Percentiles rank a stretch among this genome's conserved stretches.
phyloP scores from a whole-genome alignment of 2,329 filamentous ascomycete genomes.

The Phialocephala sp. region DNA sequence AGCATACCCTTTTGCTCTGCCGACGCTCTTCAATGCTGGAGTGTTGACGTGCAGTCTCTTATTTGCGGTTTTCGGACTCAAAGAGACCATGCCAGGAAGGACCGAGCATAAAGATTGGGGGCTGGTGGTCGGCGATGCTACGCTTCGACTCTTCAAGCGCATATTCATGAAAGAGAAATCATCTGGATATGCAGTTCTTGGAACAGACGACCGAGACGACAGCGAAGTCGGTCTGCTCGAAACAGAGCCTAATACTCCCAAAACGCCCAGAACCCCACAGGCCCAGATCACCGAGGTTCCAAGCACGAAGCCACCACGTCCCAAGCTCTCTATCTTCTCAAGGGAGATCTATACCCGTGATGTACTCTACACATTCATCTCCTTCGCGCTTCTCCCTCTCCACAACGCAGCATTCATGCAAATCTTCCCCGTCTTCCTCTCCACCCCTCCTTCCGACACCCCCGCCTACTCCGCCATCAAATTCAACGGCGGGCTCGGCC shows the following conservation, averaged over 20 bases:
- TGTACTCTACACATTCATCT: slow-evolving; percentile 58
- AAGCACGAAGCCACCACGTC: slow-evolving; percentile 18
- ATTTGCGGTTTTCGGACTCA: slow-evolving; percentile 44
- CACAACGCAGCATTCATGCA: slow-evolving; percentile 68
- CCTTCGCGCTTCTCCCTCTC: slow-evolving; percentile 72
- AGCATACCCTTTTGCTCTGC: slow-evolving; percentile 50
- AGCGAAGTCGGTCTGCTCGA: slow-evolving; percentile 17
- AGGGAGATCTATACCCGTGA: slow-evolving; percentile 42
- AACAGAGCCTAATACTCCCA: slow-evolving; percentile 10
- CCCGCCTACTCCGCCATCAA: slow-evolving; percentile 58
- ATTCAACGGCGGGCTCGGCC: slow-evolving; percentile 73
- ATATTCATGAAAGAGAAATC: slow-evolving; percentile 20
- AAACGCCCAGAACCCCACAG: background rate
- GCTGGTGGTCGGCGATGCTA: slow-evolving; percentile 27
- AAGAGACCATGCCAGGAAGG: slow-evolving; percentile 44
- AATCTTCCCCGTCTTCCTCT: slow-evolving; percentile 65
- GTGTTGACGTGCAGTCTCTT: slow-evolving; percentile 41
- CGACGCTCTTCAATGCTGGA: slow-evolving; percentile 45
- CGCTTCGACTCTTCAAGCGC: slow-evolving; percentile 24
- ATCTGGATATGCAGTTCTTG: slow-evolving; percentile 25
- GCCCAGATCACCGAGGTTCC: background rate
- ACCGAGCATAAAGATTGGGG: slow-evolving; percentile 39
- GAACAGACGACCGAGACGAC: slow-evolving; percentile 13
- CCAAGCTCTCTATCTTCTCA: slow-evolving; percentile 37
- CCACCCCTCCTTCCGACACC: slow-evolving; percentile 59